phyloP scores from a whole-genome alignment of 208 protist genomes.

The Histomonas meleagridis region DNA sequence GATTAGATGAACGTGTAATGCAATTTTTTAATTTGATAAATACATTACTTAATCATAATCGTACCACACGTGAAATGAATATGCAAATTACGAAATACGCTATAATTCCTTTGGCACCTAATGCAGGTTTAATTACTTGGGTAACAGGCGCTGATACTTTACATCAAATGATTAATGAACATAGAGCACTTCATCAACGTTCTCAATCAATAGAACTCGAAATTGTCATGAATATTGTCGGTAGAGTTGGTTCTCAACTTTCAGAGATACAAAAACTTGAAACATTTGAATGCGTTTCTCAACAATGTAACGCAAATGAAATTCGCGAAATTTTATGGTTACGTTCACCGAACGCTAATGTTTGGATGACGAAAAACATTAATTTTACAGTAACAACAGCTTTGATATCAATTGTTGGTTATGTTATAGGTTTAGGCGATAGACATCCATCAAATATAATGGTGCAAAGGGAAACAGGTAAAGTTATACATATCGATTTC shows the following conservation, averaged over 20 bases:
- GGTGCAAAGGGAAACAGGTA: constrained; percentile 31
- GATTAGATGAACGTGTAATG: constrained; percentile 34
- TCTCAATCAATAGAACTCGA: neutral
- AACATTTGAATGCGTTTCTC: neutral
- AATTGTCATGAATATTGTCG: neutral
- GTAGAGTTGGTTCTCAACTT: neutral
- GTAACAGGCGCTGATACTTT: constrained; percentile 6
- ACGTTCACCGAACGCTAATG: neutral
- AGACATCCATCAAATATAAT: constrained; percentile 43
- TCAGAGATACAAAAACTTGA: neutral
- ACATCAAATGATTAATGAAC: constrained; percentile 21
- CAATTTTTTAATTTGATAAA: constrained; percentile 36
- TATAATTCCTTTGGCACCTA: neutral
- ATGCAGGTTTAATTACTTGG: constrained; percentile 30
- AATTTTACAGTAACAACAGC: neutral
- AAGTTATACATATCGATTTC: constrained; percentile 55
- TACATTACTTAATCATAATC: neutral
- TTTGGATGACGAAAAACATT: neutral
- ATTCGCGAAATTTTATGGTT: neutral
- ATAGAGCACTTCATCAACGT: neutral
- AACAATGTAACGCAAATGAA: neutral
- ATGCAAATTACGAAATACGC: neutral
- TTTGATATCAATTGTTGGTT: constrained; percentile 37
- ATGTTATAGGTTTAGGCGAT: constrained; percentile 36
- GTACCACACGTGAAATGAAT: neutral